Evolutionary conservation across 352 stramenopile species (phyloP).

Genomic region (Phytophthora uliginosa): DNA sequence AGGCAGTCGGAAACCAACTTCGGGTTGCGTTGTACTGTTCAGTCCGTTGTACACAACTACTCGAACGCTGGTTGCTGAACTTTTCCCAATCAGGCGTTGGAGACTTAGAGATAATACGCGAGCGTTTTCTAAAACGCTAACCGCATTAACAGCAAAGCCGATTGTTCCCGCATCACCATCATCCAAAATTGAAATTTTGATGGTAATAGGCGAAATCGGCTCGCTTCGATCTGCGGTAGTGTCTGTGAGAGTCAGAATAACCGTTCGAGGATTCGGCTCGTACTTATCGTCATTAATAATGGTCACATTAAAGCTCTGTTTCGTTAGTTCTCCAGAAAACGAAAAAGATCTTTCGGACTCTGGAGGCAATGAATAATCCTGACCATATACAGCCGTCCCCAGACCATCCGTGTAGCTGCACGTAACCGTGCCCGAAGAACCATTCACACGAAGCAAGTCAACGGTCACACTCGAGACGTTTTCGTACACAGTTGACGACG

Average conservation of each 20-base stretch:
- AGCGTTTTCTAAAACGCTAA: constrained; percentile 41
- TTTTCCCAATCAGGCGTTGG: constrained; percentile 43
- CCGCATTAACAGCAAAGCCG: constrained; percentile 38
- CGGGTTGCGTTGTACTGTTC: constrained; percentile 24
- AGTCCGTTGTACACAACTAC: constrained; percentile 23
- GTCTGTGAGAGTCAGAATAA: constrained; percentile 51
- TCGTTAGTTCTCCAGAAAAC: constrained; percentile 49
- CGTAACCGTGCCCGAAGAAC: constrained; percentile 51
- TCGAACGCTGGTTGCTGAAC: constrained; percentile 37
- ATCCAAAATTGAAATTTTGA: constrained; percentile 52
- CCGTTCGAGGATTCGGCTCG: constrained; percentile 27
- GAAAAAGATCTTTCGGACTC: constrained; percentile 27
- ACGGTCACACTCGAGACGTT: constrained; percentile 45
- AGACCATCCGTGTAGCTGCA: constrained; percentile 40
- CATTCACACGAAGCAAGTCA: constrained; percentile 56
- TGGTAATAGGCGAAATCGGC: constrained; percentile 18
- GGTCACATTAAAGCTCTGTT: constrained; percentile 46
- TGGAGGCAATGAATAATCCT: constrained; percentile 46
- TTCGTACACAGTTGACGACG: constrained; percentile 46
- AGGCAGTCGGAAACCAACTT: constrained; percentile 44
- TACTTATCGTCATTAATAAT: constrained; percentile 60
- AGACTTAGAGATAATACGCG: constrained; percentile 39
- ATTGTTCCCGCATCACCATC: constrained; percentile 68
- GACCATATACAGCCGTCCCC: constrained; percentile 36
- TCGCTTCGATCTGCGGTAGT: constrained; percentile 46